These are phyloP conservation scores for Adenanthera pavonina DNA, from an alignment of 306 rosid species.

Conservation along the genomic window DNA sequence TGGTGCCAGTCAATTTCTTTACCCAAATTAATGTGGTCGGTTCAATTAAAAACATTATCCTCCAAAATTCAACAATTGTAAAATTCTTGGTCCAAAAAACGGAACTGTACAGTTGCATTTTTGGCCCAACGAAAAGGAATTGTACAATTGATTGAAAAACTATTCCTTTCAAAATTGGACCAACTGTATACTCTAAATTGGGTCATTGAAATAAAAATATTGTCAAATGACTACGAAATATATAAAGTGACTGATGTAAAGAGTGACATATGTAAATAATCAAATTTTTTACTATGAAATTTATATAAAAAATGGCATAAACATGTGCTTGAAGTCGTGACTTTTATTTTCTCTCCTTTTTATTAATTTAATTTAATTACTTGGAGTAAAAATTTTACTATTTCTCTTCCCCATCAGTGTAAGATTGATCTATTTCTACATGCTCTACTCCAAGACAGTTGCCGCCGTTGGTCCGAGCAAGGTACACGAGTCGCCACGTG, in stretches of 20 bases:
- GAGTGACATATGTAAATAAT: background rate
- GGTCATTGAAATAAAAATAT: too few species aligned
- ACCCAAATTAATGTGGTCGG: slow-evolving; percentile 37
- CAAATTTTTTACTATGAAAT: too few species aligned
- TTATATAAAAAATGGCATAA: too few species aligned
- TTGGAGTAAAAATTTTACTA: too few species aligned
- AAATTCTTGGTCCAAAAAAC: too few species aligned
- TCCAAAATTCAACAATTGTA: background rate
- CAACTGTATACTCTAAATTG: slow-evolving; percentile 17
- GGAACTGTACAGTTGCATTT: too few species aligned
- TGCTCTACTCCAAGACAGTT: background rate
- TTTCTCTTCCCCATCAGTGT: background rate
- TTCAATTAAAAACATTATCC: slow-evolving; percentile 35
- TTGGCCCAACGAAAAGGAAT: too few species aligned
- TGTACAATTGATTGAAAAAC: background rate
- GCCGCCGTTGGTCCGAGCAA: slow-evolving; percentile 15
- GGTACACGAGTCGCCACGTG: slow-evolving; percentile 18
- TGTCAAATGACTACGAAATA: background rate
- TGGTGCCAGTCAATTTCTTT: slow-evolving; percentile 9
- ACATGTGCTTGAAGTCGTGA: too few species aligned
- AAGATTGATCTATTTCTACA: background rate
- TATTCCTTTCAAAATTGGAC: slow-evolving; percentile 24
- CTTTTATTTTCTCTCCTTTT: too few species aligned
- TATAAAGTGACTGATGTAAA: background rate
- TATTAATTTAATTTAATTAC: too few species aligned